Evolutionary conservation across 2,329 filamentous ascomycete species (phyloP), one percentile per base, ranked within the genome.

Genomic region (Hypoxylon sp.): DNA sequence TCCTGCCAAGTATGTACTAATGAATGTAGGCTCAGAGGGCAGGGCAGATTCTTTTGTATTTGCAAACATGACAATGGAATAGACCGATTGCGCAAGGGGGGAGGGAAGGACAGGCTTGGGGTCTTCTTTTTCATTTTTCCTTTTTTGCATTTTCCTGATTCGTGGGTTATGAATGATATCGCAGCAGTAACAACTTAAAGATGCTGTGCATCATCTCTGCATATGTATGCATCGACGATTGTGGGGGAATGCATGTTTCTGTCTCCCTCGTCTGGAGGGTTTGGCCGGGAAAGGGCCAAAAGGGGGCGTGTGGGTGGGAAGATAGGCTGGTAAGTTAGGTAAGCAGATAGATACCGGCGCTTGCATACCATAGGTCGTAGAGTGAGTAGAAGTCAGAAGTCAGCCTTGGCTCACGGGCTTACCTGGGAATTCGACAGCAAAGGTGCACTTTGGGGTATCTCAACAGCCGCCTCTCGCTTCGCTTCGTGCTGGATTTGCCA

Each of bases 221-320:
- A 71, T 69, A 69, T 71, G 69, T 69, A 69, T 71, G 69, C 69
- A 70, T 57, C 59, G 69, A 63, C 69, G 69, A 71, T 71, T 71
- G 69, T 66, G 69, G 69, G 69, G 69, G 66, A 71, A 67, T 67
- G 63, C 69, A 71, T 66, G 66, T 66, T 50, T 63, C 54, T 59
- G 42, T 51, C 37, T 48, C 44, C 31, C 29, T 52, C 33, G 37
- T 35, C n/a, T 51, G 19, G 29, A n/a, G 63, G 51, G 52, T 9
- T 19, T 19, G 52, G 37, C 19, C 53, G 29, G 52, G 14, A 59
- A 52, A 67, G 48, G 39, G 22, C 26, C 11, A 53, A 59, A 59
- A 61, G 51, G 47, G 59, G 60, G 53, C 35, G 59, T 52, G 52
- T 33, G 42, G 39, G 59, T 44, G 54, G 31, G 52, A 48, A 52